Base-by-base conservation (phyloP, 768 basidiomycete genomes). In the Mycena sanguinolenta region DNA sequence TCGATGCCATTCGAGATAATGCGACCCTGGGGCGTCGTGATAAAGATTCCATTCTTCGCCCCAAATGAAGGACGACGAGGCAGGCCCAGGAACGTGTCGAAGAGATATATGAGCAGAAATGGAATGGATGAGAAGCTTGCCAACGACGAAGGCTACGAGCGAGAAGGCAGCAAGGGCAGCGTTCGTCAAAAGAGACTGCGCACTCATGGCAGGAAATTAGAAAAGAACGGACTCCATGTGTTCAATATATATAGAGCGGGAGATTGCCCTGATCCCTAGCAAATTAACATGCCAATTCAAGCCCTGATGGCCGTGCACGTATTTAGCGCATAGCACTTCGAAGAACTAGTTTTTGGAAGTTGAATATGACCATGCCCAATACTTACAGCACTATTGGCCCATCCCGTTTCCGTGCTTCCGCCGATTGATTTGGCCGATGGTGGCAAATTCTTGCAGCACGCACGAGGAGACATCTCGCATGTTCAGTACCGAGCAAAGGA, bases 1-100 rank as follows among this genome's bases (percentile, higher is more conserved):
- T 32, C 75, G 79, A 63, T 88, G 87, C 89, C 89, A 91, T 21
- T 82, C 77, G 25, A 83, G 66, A 75, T 91, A 90, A 17, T 82
- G 82, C 12, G 79, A 77, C 17, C 90, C 90, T 42, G 90, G 90
- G n/a, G 76, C 34, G n/a, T 77, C 77, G 59, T 84, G 82, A 72
- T 89, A 90, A 16, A 91, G 84, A 19, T 80, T 71, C 85, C 88
- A 88, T 73, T 90, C 90, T 72, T 90, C 86, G 1, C 90, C 90
- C 90, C 90, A 91, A 3, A 91, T 68, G 65, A 84, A 78, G 32
- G 88, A 90, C 30, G 80, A 82, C 9, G 80, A 36, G 23, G 73
- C 76, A 13, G 90, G 90, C 2, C 90, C 89, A 19, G 88, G 88
- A 38, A 91, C 77, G 69, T 85, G 82, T 66, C 81, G 73, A 59